A percentile compares a stretch with the other conserved stretches of the same genome.
These are phyloP conservation scores for Peniophora sp. DNA, from an alignment of 1,284 basidiomycete genomes.

Conservation along the genomic window DNA sequence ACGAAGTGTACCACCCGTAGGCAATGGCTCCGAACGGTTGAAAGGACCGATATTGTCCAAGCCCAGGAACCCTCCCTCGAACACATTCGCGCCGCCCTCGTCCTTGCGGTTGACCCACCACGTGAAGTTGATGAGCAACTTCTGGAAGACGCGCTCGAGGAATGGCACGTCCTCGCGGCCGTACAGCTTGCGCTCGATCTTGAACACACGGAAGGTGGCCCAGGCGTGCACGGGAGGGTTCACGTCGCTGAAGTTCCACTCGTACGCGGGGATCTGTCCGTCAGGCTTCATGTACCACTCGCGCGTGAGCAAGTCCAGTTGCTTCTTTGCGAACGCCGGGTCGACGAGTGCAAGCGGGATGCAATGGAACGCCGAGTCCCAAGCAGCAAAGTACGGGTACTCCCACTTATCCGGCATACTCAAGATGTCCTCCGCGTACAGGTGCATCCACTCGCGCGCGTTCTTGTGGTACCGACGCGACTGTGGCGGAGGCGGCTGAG, in stretches of 20 bases:
- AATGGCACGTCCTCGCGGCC: slow-evolving; percentile 89
- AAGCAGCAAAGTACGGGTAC: slow-evolving; percentile 90
- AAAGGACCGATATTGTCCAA: slow-evolving; percentile 98
- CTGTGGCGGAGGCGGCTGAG: slow-evolving; percentile 89
- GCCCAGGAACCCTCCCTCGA: slow-evolving; percentile 97
- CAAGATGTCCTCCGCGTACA: slow-evolving; percentile 92
- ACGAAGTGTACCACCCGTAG: slow-evolving; percentile 85
- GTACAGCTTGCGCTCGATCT: slow-evolving; percentile 93
- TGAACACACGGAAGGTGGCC: slow-evolving; percentile 96
- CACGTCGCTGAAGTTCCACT: slow-evolving; percentile 98
- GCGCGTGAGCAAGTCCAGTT: slow-evolving; percentile 90
- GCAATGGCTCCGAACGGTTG: slow-evolving; percentile 94
- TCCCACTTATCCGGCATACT: slow-evolving; percentile 99
- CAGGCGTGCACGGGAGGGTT: slow-evolving; percentile 98
- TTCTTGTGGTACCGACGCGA: slow-evolving; percentile 69
- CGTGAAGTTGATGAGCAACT: slow-evolving; percentile 93
- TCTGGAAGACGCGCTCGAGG: slow-evolving; percentile 97
- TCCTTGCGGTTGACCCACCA: slow-evolving; percentile 99
- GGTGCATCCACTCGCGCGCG: slow-evolving; percentile 81
- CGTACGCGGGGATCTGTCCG: slow-evolving; percentile 95
- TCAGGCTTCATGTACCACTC: slow-evolving; percentile 99
- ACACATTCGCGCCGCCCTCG: slow-evolving; percentile 89
- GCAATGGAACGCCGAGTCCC: slow-evolving; percentile 98
- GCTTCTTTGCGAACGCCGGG: slow-evolving; percentile 93
- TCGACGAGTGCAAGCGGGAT: slow-evolving; percentile 95